Evolutionary conservation across 192 early-diverging fungal genomes (phyloP), one percentile per base, ranked within the genome.

Genomic region (Coemansia aciculifera): DNA sequence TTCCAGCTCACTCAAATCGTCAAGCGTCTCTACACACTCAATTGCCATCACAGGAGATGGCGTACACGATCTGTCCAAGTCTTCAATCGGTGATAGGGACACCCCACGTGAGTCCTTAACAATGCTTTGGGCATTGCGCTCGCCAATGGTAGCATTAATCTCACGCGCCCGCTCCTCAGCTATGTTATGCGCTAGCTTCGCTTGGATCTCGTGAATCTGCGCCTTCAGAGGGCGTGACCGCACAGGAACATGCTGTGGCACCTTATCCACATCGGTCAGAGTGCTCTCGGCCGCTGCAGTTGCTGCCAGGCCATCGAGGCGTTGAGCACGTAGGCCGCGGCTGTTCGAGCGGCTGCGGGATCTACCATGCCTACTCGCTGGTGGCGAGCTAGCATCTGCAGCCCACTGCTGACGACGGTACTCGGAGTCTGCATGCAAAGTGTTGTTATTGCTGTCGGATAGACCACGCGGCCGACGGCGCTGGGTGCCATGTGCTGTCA

Each of bases 191-290:
- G 59, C 79, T 37, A 82, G 68, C 11, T 65, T 63, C 23, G 77
- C 74, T 66, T 77, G 79, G 3, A 63, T 44, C 0, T 31, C 56
- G 29, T 65, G 51, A 17, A 63, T 32, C 46, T 52, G 63, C n/a
- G 64, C 34, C 37, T 73, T 71, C 0, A 82, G 49, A 7, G 79
- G 79, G 23, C 72, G 74, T 34, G 79, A 82, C 24, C 66, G 61
- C 15, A 75, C 63, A 12, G 61, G 73, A 7, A 63, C 60, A 17
- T 72, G 78, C 15, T 46, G 31, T 15, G 24, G 42, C 38, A 27
- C 29, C 32, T 57, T 57, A 31, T 64, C 32, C 43, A 9, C n/a
- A n/a, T 44, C 59, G 2, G 9, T 23, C 12, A 17, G 34, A 1
- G 27, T 49, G 54, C 48, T 43, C 13, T 31, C 46, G 51, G 52